Conservation (phyloP, 192 early-diverging fungal genomes). For the Rhizoclosmatium globosum region DNA sequence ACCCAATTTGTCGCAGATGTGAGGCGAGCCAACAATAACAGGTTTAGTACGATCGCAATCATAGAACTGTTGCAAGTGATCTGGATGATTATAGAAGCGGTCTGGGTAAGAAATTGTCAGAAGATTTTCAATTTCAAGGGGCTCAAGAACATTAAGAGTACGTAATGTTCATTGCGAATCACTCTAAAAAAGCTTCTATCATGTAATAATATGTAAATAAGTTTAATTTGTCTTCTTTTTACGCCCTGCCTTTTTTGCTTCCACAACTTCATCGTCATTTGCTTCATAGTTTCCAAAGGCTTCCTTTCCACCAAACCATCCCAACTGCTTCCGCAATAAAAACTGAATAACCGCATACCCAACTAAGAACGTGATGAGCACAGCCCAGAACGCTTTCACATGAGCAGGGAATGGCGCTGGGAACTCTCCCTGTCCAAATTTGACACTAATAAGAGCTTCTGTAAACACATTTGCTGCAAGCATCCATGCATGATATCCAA, state of each 20-base stretch:
- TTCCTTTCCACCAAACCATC: not conserved
- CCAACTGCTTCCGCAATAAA: slow-evolving; percentile 46
- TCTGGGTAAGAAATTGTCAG: too few relatives aligned
- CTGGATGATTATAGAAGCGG: too few relatives aligned
- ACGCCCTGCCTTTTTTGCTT: not conserved
- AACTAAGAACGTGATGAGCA: slow-evolving; percentile 64
- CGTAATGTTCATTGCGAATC: too few relatives aligned
- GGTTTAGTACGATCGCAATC: too few relatives aligned
- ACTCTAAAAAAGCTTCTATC: too few relatives aligned
- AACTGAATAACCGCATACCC: slow-evolving; percentile 84
- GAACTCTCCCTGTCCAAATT: slow-evolving; percentile 91
- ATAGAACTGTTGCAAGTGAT: too few relatives aligned
- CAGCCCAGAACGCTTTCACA: slow-evolving; percentile 79
- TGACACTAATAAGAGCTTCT: slow-evolving; percentile 90
- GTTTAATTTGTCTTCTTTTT: not conserved
- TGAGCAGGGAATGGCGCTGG: slow-evolving; percentile 73
- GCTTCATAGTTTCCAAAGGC: slow-evolving; percentile 7
- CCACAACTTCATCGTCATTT: not conserved
- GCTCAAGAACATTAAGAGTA: too few relatives aligned
- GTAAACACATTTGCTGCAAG: slow-evolving; percentile 86
- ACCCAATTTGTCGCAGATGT: too few relatives aligned
- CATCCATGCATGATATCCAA: slow-evolving; percentile 95
- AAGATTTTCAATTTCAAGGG: too few relatives aligned
- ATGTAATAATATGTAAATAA: not conserved
- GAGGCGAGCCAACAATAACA: too few relatives aligned